phyloP scores from a whole-genome alignment of 106 monocot species.

The Amphibolis antarctica region DNA sequence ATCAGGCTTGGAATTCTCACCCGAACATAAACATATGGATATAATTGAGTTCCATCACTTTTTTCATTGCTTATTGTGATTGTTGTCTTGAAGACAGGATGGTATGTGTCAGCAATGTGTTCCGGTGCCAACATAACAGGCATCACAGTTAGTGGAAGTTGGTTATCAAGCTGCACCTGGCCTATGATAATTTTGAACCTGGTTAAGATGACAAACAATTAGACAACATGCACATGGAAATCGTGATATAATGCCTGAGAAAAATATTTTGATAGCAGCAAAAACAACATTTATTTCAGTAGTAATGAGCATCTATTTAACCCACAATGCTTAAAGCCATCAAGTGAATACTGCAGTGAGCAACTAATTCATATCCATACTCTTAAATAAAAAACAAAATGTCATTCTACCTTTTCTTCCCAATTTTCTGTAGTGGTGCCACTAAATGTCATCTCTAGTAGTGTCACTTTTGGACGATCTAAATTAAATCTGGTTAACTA shows the following conservation, averaged over 20 bases:
- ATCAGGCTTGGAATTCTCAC: conserved; percentile 10
- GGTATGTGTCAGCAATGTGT: conserved; percentile 36
- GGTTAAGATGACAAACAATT: conserved; percentile 1
- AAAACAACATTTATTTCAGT: no score
- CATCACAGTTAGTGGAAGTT: conserved; percentile 78
- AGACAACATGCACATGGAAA: background rate
- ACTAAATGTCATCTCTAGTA: no score
- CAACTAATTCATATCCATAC: no score
- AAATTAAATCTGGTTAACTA: no score
- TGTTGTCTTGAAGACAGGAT: conserved; percentile 85
- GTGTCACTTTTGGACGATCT: no score
- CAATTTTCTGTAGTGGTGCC: no score
- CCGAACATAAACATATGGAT: conserved; percentile 83
- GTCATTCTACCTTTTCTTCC: no score
- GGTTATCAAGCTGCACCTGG: conserved; percentile 87
- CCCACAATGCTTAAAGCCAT: no score
- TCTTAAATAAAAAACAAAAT: no score
- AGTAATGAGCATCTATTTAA: no score
- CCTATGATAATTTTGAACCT: conserved; percentile 94
- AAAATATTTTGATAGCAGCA: background rate
- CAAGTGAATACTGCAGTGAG: no score
- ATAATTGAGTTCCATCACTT: conserved; percentile 71
- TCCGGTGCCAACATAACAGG: conserved; percentile 84
- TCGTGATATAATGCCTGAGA: background rate
- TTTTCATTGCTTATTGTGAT: conserved; percentile 64